Evolutionary conservation across 2,329 filamentous ascomycete species (phyloP).

Genomic region (Fusarium sp.): DNA sequence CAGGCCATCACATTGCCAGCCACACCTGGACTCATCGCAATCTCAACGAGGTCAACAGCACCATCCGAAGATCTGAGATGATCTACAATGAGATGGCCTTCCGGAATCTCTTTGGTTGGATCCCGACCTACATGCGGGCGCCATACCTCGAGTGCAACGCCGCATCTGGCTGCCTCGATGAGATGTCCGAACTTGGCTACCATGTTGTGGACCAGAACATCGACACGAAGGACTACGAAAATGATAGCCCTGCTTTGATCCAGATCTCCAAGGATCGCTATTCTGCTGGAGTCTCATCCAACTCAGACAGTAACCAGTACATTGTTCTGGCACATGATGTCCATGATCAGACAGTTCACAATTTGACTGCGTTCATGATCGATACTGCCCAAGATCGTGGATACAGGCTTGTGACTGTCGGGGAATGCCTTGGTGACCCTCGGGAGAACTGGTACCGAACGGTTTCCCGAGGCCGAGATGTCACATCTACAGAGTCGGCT

Average conservation of each 20-base stretch:
- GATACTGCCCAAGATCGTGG: slow-evolving; percentile 52
- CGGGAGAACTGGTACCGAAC: slow-evolving; percentile 62
- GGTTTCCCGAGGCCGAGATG: slow-evolving; percentile 27
- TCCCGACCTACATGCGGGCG: slow-evolving; percentile 56
- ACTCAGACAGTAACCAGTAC: slow-evolving; percentile 48
- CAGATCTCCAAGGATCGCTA: slow-evolving; percentile 54
- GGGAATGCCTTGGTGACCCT: slow-evolving; percentile 65
- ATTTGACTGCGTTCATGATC: slow-evolving; percentile 56
- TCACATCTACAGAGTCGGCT: slow-evolving; percentile 2
- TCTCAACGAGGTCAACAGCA: slow-evolving; percentile 49
- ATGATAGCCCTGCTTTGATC: slow-evolving; percentile 60
- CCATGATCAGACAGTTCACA: slow-evolving; percentile 56
- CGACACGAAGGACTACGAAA: slow-evolving; percentile 69
- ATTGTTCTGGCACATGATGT: slow-evolving; percentile 65
- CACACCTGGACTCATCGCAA: slow-evolving; percentile 60
- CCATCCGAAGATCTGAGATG: slow-evolving; percentile 51
- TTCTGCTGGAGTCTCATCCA: slow-evolving; percentile 48
- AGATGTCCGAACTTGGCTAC: slow-evolving; percentile 57
- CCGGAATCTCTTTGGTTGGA: slow-evolving; percentile 52
- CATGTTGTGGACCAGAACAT: slow-evolving; percentile 66
- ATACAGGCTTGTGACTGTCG: slow-evolving; percentile 61
- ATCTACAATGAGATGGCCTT: slow-evolving; percentile 57
- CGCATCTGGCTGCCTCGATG: slow-evolving; percentile 50
- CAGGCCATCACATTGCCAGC: slow-evolving; percentile 58
- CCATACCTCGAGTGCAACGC: slow-evolving; percentile 56